These are phyloP conservation scores for Suillus ampliporus DNA, from an alignment of 768 basidiomycete species.

Conservation along the genomic window DNA sequence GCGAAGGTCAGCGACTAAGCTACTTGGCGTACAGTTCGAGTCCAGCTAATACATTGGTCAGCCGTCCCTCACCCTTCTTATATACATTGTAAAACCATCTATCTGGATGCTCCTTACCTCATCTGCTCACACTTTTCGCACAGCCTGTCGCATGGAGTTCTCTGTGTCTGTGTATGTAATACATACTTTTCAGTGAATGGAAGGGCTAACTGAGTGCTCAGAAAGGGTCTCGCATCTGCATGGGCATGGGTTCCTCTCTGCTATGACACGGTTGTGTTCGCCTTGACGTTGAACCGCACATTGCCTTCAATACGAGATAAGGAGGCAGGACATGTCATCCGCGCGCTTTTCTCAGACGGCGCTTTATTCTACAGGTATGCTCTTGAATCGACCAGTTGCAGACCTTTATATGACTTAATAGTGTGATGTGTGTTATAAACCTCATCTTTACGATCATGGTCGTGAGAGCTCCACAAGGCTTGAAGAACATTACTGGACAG, in stretches of 20 bases:
- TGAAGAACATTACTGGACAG: constrained; percentile 30
- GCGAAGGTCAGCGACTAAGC: constrained; percentile 50
- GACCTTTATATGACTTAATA: neutral
- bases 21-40: neutral
- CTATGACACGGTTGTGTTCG: constrained; percentile 44
- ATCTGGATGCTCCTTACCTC: constrained; percentile 29
- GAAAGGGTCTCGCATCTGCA: constrained; percentile 33
- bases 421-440: too few relatives aligned
- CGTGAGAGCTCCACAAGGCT: constrained; percentile 12
- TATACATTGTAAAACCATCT: constrained; percentile 16
- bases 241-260: constrained; percentile 48
- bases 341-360: constrained; percentile 37
- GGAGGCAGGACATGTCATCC: constrained; percentile 24
- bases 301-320: constrained; percentile 23
- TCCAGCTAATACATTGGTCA: constrained; percentile 9
- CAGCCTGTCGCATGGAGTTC: constrained; percentile 50
- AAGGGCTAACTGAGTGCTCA: constrained; percentile 10
- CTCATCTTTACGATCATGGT: too few relatives aligned
- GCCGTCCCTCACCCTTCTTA: constrained; percentile 20
- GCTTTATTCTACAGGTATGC: constrained; percentile 40
- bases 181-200: neutral
- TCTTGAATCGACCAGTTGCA: neutral
- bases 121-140: neutral
- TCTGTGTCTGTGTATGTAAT: constrained; percentile 25
- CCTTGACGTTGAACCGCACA: constrained; percentile 40